Base-by-base conservation (phyloP, 306 rosid species). In the Pyrus pyrifolia region DNA sequence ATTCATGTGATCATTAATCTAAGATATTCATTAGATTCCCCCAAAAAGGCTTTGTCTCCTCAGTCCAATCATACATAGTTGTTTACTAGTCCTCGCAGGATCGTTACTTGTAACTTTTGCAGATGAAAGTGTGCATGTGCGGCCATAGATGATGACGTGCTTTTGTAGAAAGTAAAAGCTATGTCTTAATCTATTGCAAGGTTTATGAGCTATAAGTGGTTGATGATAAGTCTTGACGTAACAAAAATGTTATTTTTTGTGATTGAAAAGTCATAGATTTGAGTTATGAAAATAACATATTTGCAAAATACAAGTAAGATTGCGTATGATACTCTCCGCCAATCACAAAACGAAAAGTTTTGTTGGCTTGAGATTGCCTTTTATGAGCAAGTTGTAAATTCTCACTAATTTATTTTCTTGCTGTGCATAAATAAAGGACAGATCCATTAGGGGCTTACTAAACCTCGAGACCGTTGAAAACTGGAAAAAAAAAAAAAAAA, bases 261-360 rank as follows among this genome's bases (percentile, higher is more conserved):
- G 0, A 38, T 38, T 0, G 10, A 38, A 35, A 38, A 0, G 2
- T 35, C 10, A 38, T 1, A 7, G 0, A 2, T 38, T 38, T 38
- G 42, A 38, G 2, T 38, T 0, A 1, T 38, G 2, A 0, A 38
- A 38, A 38, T 5, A 38, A 38, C 2, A 38, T 38, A 38, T 38
- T 38, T 38, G 2, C 0, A 38, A 38, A 38, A 2, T 0, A 38
- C 9, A 2, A 38, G 9, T 38, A 38, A 38, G 2, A 38, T 35
- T 35, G 0, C 2, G 42, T 38, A 7, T 2, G 42, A 38, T 38
- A 38, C 7, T 38, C 0, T 38, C 0, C 2, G 0, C 0, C 42
- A 0, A 2, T 38, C 9, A 0, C 10, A 38, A 38, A 38, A 2
- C 2, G 1, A 5, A 5, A 38, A 38, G 0, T 38, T 0, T 38